A percentile compares a stretch with the other conserved stretches of the same genome.
These are phyloP conservation scores for Chlorella sp. DNA, from an alignment of 139 green algal species.

Conservation along the genomic window DNA sequence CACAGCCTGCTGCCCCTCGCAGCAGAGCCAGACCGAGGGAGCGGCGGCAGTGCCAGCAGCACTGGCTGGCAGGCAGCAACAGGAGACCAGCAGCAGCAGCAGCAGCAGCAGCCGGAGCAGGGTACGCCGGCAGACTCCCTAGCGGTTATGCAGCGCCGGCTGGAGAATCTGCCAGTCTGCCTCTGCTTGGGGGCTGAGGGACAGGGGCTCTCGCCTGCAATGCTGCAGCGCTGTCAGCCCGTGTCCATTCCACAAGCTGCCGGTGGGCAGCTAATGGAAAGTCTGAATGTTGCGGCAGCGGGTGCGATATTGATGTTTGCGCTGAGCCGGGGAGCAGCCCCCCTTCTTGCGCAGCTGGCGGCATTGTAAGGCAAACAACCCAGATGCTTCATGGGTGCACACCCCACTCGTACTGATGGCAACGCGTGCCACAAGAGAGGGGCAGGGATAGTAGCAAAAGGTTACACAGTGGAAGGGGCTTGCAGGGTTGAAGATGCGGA, in stretches of 20 bases:
- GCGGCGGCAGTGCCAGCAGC: not conserved
- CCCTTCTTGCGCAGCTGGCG: conserved; percentile 17
- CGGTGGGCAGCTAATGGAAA: conserved; percentile 69
- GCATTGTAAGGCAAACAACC: not conserved
- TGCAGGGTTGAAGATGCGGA: too few relatives aligned
- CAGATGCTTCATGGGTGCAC: too few relatives aligned
- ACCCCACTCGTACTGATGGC: too few relatives aligned
- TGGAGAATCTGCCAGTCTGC: conserved; percentile 42
- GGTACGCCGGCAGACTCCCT: not conserved
- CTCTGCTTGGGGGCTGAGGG: conserved; percentile 87
- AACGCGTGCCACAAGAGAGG: too few relatives aligned
- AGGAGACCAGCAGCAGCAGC: not conserved
- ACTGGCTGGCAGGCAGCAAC: not conserved
- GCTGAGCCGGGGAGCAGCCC: conserved; percentile 19
- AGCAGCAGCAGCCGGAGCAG: not conserved
- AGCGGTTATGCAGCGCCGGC: not conserved
- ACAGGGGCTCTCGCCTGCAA: conserved; percentile 67
- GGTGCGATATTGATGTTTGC: conserved; percentile 70
- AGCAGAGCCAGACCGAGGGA: conserved; percentile 9
- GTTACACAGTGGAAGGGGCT: too few relatives aligned
- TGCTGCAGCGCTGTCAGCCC: conserved; percentile 40
- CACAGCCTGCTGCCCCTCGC: not conserved
- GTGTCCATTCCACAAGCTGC: conserved; percentile 78
- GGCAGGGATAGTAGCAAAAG: too few relatives aligned
- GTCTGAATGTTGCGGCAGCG: conserved; percentile 84